Conservation (phyloP, 1,139 yeast species). For the Diutina scorzettiae region DNA sequence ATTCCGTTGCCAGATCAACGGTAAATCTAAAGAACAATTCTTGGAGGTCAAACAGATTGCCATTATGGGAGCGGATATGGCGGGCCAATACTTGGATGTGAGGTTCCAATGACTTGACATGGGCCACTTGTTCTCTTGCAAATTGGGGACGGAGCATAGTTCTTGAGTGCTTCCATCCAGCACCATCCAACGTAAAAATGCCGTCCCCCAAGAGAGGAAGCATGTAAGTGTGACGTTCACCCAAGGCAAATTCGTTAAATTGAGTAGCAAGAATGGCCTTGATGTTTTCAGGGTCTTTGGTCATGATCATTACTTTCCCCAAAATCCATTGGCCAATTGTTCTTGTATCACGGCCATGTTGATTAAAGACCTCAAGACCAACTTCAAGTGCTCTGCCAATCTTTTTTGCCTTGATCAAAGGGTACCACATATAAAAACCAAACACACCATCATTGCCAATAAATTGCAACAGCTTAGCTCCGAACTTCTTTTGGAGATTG, state of each 20-base stretch:
- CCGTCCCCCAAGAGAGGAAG: constrained; percentile 42
- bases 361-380: not conserved
- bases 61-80: constrained; percentile 17
- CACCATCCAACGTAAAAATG: constrained; percentile 43
- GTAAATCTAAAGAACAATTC: constrained; percentile 17
- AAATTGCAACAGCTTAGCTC: not conserved
- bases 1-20: constrained; percentile 11
- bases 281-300: constrained; percentile 28
- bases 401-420: not conserved
- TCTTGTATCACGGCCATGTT: not conserved
- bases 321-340: not conserved
- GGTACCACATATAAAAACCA: constrained; percentile 1
- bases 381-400: not conserved
- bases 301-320: constrained; percentile 11
- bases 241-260: constrained; percentile 29
- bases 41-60: constrained; percentile 15
- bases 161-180: constrained; percentile 47
- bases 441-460: not conserved
- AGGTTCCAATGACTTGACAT: constrained; percentile 33
- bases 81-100: constrained; percentile 30
- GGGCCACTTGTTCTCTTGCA: constrained; percentile 42
- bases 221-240: constrained; percentile 32
- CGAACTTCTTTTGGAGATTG: not conserved
- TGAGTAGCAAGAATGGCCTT: constrained; percentile 17
- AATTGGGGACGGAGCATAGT: constrained; percentile 50